phyloP scores from a whole-genome alignment of 495 filamentous ascomycete genomes.

The Hypoxylon trugodes region DNA sequence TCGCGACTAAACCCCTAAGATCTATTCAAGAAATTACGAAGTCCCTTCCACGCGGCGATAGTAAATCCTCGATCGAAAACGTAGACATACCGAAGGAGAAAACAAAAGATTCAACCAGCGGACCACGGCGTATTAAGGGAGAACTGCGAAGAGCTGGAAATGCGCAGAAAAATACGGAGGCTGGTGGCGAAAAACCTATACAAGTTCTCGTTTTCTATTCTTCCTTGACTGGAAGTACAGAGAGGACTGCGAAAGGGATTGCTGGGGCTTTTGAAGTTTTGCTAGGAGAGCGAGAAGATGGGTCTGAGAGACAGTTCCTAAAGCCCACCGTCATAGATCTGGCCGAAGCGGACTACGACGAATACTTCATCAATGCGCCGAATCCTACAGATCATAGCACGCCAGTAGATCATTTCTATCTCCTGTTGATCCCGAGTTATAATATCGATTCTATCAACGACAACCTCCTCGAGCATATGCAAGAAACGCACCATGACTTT shows the following conservation, averaged over 20 bases:
- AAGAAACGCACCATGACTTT: constrained; percentile 95
- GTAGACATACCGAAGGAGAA: constrained; percentile 23
- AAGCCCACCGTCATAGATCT: constrained; percentile 77
- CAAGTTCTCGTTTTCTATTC: constrained; percentile 89
- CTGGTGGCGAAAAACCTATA: constrained; percentile 52
- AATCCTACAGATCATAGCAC: constrained; percentile 53
- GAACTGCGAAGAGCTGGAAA: constrained; percentile 46
- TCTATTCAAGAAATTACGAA: constrained; percentile 37
- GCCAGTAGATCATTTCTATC: constrained; percentile 73
- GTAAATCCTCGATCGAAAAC: constrained; percentile 23
- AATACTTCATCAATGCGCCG: constrained; percentile 78
- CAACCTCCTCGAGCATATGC: constrained; percentile 80
- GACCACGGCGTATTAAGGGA: constrained; percentile 61
- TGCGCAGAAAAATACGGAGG: constrained; percentile 16
- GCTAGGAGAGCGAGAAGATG: constrained; percentile 36
- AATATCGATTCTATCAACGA: constrained; percentile 90
- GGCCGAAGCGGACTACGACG: constrained; percentile 86
- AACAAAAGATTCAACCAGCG: constrained; percentile 35
- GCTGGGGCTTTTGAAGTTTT: constrained; percentile 58
- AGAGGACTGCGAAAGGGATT: constrained; percentile 68
- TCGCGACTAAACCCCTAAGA: constrained; percentile 12
- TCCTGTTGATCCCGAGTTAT: constrained; percentile 84
- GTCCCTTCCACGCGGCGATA: constrained; percentile 19
- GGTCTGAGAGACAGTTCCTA: constrained; percentile 51
- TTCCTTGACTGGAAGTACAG: constrained; percentile 82